Evolutionary conservation across 176 grass and related monocot species (phyloP).

Genomic region (Juncus inflexus): DNA sequence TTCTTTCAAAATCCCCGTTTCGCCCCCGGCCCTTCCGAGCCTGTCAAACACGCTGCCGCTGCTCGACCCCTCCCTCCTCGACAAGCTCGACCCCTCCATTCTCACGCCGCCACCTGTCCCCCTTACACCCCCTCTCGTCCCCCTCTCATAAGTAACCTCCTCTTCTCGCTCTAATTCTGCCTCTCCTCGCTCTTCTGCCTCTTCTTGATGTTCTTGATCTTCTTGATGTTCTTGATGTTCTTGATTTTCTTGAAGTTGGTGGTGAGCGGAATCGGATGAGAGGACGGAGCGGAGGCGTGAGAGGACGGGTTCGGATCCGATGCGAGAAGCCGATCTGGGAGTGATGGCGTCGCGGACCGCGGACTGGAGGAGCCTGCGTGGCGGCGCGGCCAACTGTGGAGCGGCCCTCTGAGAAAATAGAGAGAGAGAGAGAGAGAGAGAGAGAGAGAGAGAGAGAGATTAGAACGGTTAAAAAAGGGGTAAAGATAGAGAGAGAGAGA

Average conservation of each 20-base stretch:
- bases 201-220: not conserved
- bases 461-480: too few species aligned
- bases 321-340: constrained; percentile 41
- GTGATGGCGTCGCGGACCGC: constrained; percentile 94
- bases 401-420: not conserved
- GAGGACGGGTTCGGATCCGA: constrained; percentile 42
- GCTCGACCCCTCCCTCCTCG: constrained; percentile 39
- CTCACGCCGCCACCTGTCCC: constrained; percentile 43
- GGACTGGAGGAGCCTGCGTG: constrained; percentile 90
- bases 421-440: not conserved
- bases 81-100: constrained; percentile 54
- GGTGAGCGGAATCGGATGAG: constrained; percentile 29
- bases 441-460: not conserved
- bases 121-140: constrained; percentile 35
- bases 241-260: not conserved
- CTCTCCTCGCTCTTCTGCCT: not conserved
- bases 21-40: constrained; percentile 39
- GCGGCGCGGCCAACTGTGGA: constrained; percentile 34
- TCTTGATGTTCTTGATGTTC: not conserved
- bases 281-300: constrained; percentile 76
- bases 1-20: constrained; percentile 19
- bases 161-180: constrained; percentile 17
- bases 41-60: constrained; percentile 68
- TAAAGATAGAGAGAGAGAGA: too few species aligned
- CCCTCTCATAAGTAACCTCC: constrained; percentile 26